A percentile compares a stretch with the other conserved stretches of the same genome.
These are phyloP conservation scores for Zymoseptoria passerinii DNA, from an alignment of 2,329 filamentous ascomycete genomes.

Conservation along the genomic window DNA sequence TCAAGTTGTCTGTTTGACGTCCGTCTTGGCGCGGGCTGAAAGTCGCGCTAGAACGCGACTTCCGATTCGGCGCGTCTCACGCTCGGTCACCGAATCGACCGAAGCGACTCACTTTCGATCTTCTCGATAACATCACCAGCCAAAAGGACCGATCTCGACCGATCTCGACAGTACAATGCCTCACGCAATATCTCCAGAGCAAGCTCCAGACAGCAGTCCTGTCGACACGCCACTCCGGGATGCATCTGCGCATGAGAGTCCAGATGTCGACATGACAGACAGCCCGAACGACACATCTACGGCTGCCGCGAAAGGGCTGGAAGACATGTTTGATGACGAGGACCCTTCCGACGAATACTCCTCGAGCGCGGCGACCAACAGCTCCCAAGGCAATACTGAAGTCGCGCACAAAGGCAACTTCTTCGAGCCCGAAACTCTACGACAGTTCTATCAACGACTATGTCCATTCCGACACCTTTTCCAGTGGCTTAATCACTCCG, in stretches of 20 bases:
- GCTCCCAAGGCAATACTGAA: constrained; percentile 30
- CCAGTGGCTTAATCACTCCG: constrained; percentile 95
- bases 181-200: constrained; percentile 35
- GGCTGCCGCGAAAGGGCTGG: constrained; percentile 30
- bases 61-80: neutral
- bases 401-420: constrained; percentile 20
- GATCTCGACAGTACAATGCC: constrained; percentile 31
- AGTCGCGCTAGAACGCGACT: neutral
- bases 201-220: constrained; percentile 17
- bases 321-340: constrained; percentile 54
- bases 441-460: constrained; percentile 87
- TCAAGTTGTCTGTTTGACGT: neutral
- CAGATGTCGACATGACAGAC: constrained; percentile 15
- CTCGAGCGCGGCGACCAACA: constrained; percentile 43
- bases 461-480: constrained; percentile 94
- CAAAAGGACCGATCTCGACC: neutral
- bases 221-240: constrained; percentile 31
- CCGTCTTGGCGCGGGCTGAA: neutral
- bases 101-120: neutral
- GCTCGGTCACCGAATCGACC: neutral
- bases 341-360: constrained; percentile 48
- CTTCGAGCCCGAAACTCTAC: constrained; percentile 77
- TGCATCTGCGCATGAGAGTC: constrained; percentile 17
- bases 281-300: constrained; percentile 3
- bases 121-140: neutral